phyloP scores from a whole-genome alignment of 2,329 filamentous ascomycete genomes.

The Trichophaea hybrida region DNA sequence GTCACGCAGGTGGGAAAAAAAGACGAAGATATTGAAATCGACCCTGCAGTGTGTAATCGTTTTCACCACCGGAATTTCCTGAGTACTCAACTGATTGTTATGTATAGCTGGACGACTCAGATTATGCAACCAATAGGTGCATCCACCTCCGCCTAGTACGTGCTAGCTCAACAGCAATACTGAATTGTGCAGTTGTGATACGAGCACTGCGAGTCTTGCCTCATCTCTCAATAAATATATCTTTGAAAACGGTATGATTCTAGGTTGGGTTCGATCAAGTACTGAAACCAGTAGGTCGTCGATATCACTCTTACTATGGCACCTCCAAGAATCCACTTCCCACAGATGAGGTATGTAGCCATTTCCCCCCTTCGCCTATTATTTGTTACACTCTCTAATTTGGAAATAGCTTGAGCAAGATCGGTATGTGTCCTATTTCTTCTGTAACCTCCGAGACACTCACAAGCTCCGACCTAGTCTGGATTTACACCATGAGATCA shows the following conservation, averaged over 20 bases:
- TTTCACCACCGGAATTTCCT: not conserved
- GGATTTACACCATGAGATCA: not conserved
- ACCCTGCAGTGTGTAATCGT: not conserved
- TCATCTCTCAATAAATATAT: not conserved
- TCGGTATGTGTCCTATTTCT: not conserved
- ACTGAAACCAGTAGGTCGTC: not conserved
- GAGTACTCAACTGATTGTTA: not conserved
- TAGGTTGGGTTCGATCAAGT: not conserved
- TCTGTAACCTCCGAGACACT: not conserved
- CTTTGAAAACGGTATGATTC: not conserved
- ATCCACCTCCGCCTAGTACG: not conserved
- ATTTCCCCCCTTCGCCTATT: not conserved
- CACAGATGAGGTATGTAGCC: not conserved
- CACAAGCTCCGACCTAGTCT: not conserved
- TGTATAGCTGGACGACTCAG: not conserved
- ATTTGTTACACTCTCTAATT: not conserved
- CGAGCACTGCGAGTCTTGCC: not conserved
- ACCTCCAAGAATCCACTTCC: not conserved
- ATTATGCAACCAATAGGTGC: not conserved
- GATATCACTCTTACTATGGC: constrained; percentile 3
- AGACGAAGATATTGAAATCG: not conserved
- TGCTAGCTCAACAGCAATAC: not conserved
- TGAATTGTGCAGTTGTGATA: not conserved
- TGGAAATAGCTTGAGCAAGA: not conserved
- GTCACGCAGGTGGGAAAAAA: not conserved